These are phyloP conservation scores for Panicum hallii DNA, from an alignment of 202 grass and related monocot species.

Conservation along the genomic window DNA sequence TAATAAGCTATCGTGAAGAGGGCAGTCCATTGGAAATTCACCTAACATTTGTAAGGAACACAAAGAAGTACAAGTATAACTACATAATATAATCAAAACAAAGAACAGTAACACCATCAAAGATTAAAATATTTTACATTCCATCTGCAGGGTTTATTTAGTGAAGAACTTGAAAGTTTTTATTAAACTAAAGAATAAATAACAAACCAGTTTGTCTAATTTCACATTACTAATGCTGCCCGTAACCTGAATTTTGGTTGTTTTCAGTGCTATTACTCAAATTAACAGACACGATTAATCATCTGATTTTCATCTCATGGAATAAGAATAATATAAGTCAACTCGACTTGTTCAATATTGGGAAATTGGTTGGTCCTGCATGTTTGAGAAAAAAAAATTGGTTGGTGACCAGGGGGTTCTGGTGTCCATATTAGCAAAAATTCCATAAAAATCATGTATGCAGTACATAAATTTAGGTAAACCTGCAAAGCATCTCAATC, in stretches of 20 bases:
- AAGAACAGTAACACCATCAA: conserved; percentile 26
- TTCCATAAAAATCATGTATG: background rate
- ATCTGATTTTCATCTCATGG: conserved; percentile 2
- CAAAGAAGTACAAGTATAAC: conserved; percentile 22
- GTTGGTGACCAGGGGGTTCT: background rate
- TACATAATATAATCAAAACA: conserved; percentile 32
- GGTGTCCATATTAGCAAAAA: background rate
- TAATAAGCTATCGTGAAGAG: conserved; percentile 98
- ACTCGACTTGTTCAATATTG: background rate
- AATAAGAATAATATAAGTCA: conserved; percentile 3
- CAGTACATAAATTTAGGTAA: background rate
- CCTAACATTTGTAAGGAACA: conserved; percentile 57
- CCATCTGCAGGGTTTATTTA: conserved; percentile 19
- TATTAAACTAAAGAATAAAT: conserved; percentile 16
- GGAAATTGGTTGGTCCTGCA: background rate
- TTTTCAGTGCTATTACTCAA: background rate
- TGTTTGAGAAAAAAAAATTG: too few species aligned
- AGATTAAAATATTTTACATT: background rate
- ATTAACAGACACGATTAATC: conserved; percentile 23
- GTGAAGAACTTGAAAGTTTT: conserved; percentile 18
- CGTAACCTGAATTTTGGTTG: background rate
- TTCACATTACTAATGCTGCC: conserved; percentile 1
- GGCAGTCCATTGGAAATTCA: conserved; percentile 99
- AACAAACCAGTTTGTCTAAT: conserved; percentile 22
- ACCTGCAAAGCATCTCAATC: background rate